Evolutionary conservation across 2,329 filamentous ascomycete species (phyloP), one percentile per base, ranked within the genome.

Genomic region (Elsinoe australis): DNA sequence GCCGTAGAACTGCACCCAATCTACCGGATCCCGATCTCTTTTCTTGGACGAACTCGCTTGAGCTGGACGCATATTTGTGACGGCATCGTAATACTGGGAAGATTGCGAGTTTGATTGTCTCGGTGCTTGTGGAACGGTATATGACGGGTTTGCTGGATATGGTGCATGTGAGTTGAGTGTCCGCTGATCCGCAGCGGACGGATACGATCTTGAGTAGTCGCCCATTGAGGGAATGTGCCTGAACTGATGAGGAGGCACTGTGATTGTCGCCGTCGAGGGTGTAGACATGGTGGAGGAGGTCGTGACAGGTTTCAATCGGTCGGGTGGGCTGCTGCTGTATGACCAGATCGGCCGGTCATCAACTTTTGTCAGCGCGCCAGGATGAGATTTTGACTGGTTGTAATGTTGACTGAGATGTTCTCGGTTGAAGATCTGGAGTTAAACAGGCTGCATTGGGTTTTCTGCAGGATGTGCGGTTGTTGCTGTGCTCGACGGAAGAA

Each of bases 221-320:
- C 49, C 49, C 54, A 55, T 53, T 14, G 53, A 49, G 50, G 61
- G 64, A 39, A 57, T 58, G 63, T 67, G 66, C 44, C 47, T 42
- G 51, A 65, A 61, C 54, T 67, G 65, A 59, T 67, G 66, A 53
- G 64, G 56, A 61, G 49, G 57, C 42, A 67, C 63, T 28, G 64
- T 66, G 47, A 65, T 66, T 49, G 66, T 69, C 50, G 65, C 66
- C 8, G 67, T 69, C 39, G 65, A 68, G 50, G 67, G 67, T 51
- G 66, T 68, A 54, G 65, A 68, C 67, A 69, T 69, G 55, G 58
- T 50, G 38, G 31, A 31, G 17, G 44, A 14, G 19, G 18, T 26
- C 18, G 14, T 35, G 26, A 26, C 44, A 34, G 44, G 21, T 33
- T 28, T 47, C 31, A 35, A 31, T 47, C 44, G 39, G 26, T 44